Evolutionary conservation across 768 basidiomycete genomes (phyloP), one percentile per base, ranked within the genome.

Genomic region (Rhizopogon salebrosus): DNA sequence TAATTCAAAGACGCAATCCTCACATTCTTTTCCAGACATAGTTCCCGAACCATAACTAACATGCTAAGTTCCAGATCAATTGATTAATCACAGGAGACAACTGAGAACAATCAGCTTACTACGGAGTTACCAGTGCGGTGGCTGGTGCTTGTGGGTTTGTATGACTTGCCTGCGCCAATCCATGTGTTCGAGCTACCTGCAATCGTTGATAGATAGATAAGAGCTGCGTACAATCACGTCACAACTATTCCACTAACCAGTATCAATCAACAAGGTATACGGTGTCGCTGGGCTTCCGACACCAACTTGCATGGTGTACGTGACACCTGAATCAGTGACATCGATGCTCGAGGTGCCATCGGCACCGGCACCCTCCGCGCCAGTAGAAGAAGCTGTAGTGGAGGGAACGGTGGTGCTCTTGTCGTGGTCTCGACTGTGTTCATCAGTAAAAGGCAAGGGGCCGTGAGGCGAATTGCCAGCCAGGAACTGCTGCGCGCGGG

Each of bases 1-100:
- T 6, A 34, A 34, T 20, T 14, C 20, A 34, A 40, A 51, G n/a
- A 56, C 31, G 31, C 5, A n/a, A 27, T 11, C 23, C 69, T 29
- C 29, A 79, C 75, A 80, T 67, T 83, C 79, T 36, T 73, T 69
- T 24, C 82, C 80, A 34, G 70, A 70, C 70, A 83, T 78, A 23
- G 66, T 69, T 7, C 80, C 82, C 23, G 79, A 78, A 36, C 80
- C 80, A 59, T 82, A 83, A 54, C 71, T 73, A 27, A 80, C 78
- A 52, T 71, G 74, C 78, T 82, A 35, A 0, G 20, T 26, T 5
- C 23, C 18, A 49, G 45, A 16, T 10, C 43, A 18, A 38, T 13
- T 37, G 60, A 48, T 4, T 4, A 26, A 35, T 29, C 2, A 23
- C 23, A 29, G 38, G 13, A 39, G 36, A 35, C 22, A 41, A 26